Evolutionary conservation across 345 rosid species (phyloP).

Genomic region (Boechera stricta): DNA sequence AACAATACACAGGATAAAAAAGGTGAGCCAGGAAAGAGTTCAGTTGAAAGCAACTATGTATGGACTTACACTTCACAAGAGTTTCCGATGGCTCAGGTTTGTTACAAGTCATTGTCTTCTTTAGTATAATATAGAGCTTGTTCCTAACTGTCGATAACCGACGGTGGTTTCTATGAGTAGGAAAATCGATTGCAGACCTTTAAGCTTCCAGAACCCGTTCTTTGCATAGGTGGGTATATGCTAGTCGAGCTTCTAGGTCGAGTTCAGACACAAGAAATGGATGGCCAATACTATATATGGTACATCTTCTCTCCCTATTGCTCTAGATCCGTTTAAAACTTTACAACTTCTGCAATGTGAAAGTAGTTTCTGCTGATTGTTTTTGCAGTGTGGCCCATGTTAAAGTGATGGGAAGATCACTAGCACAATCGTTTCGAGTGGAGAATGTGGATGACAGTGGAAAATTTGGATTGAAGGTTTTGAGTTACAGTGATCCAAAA

Average conservation of each 20-base stretch:
- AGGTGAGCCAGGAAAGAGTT: conserved; percentile 43
- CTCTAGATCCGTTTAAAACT: background rate
- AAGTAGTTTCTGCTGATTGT: background rate
- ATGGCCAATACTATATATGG: conserved; percentile 88
- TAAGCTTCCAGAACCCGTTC: conserved; percentile 84
- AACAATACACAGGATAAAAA: conserved; percentile 38
- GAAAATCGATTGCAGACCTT: conserved; percentile 74
- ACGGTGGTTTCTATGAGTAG: conserved; percentile 51
- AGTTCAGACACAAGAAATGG: conserved; percentile 83
- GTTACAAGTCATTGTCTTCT: conserved; percentile 24
- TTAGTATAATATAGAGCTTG: conserved; percentile 12
- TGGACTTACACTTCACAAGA: conserved; percentile 89
- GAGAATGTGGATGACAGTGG: conserved; percentile 55
- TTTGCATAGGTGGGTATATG: conserved; percentile 85
- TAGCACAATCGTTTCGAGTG: conserved; percentile 58
- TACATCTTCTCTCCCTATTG: conserved; percentile 37
- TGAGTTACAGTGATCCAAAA: conserved; percentile 52
- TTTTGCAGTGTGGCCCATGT: conserved; percentile 78
- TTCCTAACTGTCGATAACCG: conserved; percentile 11
- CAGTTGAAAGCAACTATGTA: conserved; percentile 52
- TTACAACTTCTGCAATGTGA: conserved; percentile 16
- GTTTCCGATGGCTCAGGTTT: conserved; percentile 94
- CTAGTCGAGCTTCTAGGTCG: conserved; percentile 86
- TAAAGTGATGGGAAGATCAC: conserved; percentile 64
- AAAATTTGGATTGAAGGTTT: conserved; percentile 57